Conservation (phyloP, 139 green algal species). For the Picochlorum sp. region DNA sequence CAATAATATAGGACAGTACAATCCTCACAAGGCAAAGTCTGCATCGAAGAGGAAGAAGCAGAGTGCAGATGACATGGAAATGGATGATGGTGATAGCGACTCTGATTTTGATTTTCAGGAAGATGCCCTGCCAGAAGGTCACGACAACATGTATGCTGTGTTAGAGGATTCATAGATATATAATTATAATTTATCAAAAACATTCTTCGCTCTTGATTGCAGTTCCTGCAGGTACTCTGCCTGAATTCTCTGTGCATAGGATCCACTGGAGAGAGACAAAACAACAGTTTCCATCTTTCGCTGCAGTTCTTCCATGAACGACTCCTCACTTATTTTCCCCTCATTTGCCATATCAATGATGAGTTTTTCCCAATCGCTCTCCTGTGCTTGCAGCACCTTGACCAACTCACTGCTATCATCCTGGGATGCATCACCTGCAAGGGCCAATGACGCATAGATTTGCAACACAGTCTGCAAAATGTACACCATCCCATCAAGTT, state of each 20-base stretch:
- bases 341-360: constrained; percentile 9
- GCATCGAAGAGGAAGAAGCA: constrained; percentile 48
- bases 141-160: not conserved
- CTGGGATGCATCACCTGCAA: constrained; percentile 13
- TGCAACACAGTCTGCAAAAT: constrained; percentile 84
- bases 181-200: constrained; percentile 34
- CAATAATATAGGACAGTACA: constrained; percentile 66
- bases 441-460: constrained; percentile 66
- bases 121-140: constrained; percentile 6
- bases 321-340: constrained; percentile 28
- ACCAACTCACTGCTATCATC: not conserved
- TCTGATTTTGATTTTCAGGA: constrained; percentile 24
- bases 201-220: constrained; percentile 44
- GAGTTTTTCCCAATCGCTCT: constrained; percentile 48
- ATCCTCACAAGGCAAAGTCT: constrained; percentile 55
- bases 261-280: constrained; percentile 63
- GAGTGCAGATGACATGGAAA: constrained; percentile 1
- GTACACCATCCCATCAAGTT: constrained; percentile 67
- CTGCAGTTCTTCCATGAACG: constrained; percentile 70
- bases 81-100: constrained; percentile 2
- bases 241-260: constrained; percentile 72
- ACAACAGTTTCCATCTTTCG: constrained; percentile 76
- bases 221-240: constrained; percentile 65
- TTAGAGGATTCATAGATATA: constrained; percentile 9
- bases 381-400: not conserved